phyloP scores from a whole-genome alignment of 306 rosid species.

The Lotus japonicus region DNA sequence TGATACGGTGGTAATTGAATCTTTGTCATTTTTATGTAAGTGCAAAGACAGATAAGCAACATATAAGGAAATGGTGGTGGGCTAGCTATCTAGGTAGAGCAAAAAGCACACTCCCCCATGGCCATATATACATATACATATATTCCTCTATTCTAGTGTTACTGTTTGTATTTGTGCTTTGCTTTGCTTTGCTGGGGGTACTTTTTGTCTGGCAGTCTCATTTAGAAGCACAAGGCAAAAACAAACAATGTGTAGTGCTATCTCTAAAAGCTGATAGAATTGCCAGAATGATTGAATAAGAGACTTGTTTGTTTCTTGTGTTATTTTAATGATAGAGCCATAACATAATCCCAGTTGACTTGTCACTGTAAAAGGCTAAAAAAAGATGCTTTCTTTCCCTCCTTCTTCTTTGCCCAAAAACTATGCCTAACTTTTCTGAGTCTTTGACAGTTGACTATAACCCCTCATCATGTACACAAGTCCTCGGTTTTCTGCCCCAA shows the following conservation, averaged over 20 bases:
- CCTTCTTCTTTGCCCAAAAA: slow-evolving; percentile 20
- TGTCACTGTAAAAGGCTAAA: slow-evolving; percentile 26
- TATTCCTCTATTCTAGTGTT: not conserved
- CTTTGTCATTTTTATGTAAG: slow-evolving; percentile 16
- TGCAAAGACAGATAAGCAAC: slow-evolving; percentile 13
- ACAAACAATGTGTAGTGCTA: slow-evolving; percentile 14
- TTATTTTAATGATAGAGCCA: slow-evolving; percentile 15
- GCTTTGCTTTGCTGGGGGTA: slow-evolving; percentile 8
- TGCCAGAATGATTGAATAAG: slow-evolving; percentile 16
- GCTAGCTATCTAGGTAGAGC: slow-evolving; percentile 8
- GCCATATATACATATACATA: not conserved
- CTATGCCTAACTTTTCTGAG: slow-evolving; percentile 31
- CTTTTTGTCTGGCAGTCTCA: slow-evolving; percentile 36
- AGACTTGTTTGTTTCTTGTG: slow-evolving; percentile 14
- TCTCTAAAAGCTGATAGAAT: slow-evolving; percentile 37
- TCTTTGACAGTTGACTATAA: slow-evolving; percentile 44
- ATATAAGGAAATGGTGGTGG: slow-evolving; percentile 26
- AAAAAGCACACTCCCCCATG: slow-evolving; percentile 19
- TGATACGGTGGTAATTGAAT: not conserved
- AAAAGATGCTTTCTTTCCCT: slow-evolving; percentile 23
- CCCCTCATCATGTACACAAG: not conserved
- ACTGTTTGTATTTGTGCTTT: not conserved
- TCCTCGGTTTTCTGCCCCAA: slow-evolving; percentile 9
- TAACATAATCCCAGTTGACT: slow-evolving; percentile 43
- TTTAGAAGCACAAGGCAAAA: slow-evolving; percentile 8